phyloP scores from a whole-genome alignment of 139 green algal species.

The Chlamydomonas applanata region DNA sequence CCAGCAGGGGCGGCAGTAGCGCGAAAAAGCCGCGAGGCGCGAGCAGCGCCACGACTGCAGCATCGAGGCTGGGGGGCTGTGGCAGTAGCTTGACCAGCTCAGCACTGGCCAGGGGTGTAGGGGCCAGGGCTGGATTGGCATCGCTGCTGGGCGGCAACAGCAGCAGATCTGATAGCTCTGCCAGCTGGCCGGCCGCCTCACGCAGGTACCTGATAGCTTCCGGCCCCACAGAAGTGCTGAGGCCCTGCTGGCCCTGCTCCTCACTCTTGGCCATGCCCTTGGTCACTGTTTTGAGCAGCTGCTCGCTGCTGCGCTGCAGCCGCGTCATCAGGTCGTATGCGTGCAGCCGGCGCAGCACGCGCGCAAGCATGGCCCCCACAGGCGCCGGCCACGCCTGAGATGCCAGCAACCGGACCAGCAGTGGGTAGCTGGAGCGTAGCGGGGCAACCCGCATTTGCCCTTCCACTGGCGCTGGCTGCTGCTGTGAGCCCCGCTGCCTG shows the following conservation, averaged over 20 bases:
- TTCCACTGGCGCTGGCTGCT: too few relatives aligned
- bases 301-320: conserved; percentile 9
- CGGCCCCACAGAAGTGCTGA: too few relatives aligned
- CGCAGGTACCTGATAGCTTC: background rate
- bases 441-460: too few relatives aligned
- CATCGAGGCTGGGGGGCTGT: background rate
- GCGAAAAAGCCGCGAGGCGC: background rate
- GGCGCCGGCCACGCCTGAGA: background rate
- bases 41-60: conserved; percentile 8
- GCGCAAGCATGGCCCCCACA: background rate
- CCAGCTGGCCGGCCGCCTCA: conserved; percentile 17
- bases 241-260: too few relatives aligned
- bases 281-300: background rate
- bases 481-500: too few relatives aligned
- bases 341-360: conserved; percentile 6
- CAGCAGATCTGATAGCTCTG: conserved; percentile 14
- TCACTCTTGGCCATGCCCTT: too few relatives aligned
- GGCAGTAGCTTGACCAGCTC: conserved; percentile 5
- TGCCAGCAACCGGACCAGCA: background rate
- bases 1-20: background rate
- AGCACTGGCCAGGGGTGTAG: background rate
- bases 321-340: conserved; percentile 8
- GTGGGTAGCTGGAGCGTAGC: background rate
- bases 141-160: background rate
- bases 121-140: too few relatives aligned